Evolutionary conservation across 2,329 filamentous ascomycete species (phyloP).

Genomic region (Verticillium dahliae): DNA sequence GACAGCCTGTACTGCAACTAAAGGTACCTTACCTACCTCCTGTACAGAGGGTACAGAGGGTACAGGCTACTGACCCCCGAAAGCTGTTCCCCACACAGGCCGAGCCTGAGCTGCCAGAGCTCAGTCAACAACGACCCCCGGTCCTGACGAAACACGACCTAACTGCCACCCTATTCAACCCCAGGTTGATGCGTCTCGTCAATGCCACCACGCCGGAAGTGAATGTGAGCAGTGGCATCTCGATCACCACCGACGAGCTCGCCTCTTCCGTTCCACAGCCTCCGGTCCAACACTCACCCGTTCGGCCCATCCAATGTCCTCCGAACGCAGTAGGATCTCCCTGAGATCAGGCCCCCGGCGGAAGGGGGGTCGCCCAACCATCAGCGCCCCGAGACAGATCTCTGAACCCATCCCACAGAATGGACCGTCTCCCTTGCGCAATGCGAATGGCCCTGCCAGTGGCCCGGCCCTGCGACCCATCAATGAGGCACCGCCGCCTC

Average conservation of each 20-base stretch:
- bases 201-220: background rate
- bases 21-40: no score
- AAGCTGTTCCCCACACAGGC: background rate
- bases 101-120: background rate
- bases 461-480: conserved; percentile 4
- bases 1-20: no score
- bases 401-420: conserved; percentile 53
- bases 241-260: background rate
- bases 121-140: background rate
- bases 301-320: background rate
- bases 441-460: conserved; percentile 14
- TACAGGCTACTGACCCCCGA: no score
- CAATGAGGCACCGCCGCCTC: conserved; percentile 7
- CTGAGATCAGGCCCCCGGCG: conserved; percentile 45
- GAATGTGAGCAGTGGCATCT: background rate
- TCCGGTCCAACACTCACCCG: background rate
- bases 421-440: conserved; percentile 15
- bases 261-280: background rate
- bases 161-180: background rate
- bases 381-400: conserved; percentile 58
- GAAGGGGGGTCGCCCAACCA: conserved; percentile 53
- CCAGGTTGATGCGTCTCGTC: background rate
- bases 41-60: no score
- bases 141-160: background rate
- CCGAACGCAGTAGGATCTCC: conserved; percentile 35